A percentile compares a stretch with the other conserved stretches of the same genome.
phyloP scores from a whole-genome alignment of 805 yeast species.

The Wickerhamiella hasegawae region DNA sequence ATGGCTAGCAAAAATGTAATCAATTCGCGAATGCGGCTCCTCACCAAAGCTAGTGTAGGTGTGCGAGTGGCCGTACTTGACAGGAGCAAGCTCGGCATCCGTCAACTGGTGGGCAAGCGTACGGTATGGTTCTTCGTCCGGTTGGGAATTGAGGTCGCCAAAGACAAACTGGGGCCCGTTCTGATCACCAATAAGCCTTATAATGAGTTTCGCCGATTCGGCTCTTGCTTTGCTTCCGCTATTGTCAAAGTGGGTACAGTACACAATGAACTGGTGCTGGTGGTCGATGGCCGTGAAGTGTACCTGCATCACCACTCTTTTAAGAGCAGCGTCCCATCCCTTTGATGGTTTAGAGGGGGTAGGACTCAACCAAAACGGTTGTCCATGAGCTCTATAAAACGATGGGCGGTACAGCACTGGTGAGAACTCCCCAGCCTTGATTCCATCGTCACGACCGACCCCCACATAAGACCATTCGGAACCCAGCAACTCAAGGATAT shows the following conservation, averaged over 20 bases:
- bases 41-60: conserved; percentile 37
- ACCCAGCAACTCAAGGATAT: conserved; percentile 24
- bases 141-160: conserved; percentile 43
- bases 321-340: conserved; percentile 34
- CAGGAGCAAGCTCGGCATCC: conserved; percentile 25
- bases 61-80: conserved; percentile 27
- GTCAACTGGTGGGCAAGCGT: conserved; percentile 21
- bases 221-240: conserved; percentile 30
- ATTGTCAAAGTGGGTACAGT: conserved; percentile 39
- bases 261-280: conserved; percentile 16
- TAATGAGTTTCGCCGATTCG: conserved; percentile 30
- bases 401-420: conserved; percentile 29
- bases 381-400: conserved; percentile 29
- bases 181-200: conserved; percentile 17
- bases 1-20: conserved; percentile 34
- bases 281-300: conserved; percentile 7
- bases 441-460: conserved; percentile 39
- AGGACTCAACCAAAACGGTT: conserved; percentile 38
- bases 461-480: conserved; percentile 31
- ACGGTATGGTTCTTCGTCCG: conserved; percentile 28
- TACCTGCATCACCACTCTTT: conserved; percentile 23
- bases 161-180: conserved; percentile 30
- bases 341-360: conserved; percentile 38
- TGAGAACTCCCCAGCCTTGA: conserved; percentile 32
- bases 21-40: conserved; percentile 20